phyloP scores from a whole-genome alignment of 306 rosid genomes.

The Mimosa bimucronata region DNA sequence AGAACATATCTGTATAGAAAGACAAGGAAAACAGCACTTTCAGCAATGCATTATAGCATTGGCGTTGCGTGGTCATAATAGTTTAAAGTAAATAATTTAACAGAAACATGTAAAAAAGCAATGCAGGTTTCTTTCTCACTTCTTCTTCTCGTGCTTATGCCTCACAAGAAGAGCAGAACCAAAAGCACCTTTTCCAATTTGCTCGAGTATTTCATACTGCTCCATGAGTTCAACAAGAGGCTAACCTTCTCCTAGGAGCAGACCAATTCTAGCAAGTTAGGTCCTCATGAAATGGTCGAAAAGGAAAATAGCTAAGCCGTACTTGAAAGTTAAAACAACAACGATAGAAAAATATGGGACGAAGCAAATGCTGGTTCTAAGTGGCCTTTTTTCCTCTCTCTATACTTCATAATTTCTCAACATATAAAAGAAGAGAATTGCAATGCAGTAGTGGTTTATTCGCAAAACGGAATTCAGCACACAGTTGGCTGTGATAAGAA shows the following conservation, averaged over 20 bases:
- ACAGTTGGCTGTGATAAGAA: constrained; percentile 11
- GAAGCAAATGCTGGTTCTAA: constrained; percentile 5
- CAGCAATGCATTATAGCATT: constrained; percentile 20
- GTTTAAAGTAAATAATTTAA: constrained; percentile 21
- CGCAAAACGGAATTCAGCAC: constrained; percentile 20
- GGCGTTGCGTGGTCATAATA: constrained; percentile 11
- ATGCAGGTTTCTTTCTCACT: constrained; percentile 63
- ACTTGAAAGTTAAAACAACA: constrained; percentile 8
- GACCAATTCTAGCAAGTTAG: constrained; percentile 38
- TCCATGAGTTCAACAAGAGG: constrained; percentile 59
- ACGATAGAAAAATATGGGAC: constrained; percentile 16
- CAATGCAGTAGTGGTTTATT: constrained; percentile 25
- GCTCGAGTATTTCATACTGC: constrained; percentile 95
- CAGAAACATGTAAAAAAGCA: constrained; percentile 19
- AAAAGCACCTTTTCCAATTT: constrained; percentile 97
- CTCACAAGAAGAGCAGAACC: constrained; percentile 99
- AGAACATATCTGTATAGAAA: constrained; percentile 74
- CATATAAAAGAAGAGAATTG: constrained; percentile 29
- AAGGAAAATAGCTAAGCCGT: constrained; percentile 7
- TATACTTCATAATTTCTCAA: constrained; percentile 15
- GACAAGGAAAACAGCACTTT: constrained; percentile 14
- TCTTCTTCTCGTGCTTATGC: constrained; percentile 96
- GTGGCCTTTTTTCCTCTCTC: constrained; percentile 11
- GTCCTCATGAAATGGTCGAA: constrained; percentile 10
- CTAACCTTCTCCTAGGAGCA: constrained; percentile 48